Percentiles rank a stretch among this genome's conserved stretches.
phyloP scores from a whole-genome alignment of 805 yeast genomes.

The Teunomyces kruisii region DNA sequence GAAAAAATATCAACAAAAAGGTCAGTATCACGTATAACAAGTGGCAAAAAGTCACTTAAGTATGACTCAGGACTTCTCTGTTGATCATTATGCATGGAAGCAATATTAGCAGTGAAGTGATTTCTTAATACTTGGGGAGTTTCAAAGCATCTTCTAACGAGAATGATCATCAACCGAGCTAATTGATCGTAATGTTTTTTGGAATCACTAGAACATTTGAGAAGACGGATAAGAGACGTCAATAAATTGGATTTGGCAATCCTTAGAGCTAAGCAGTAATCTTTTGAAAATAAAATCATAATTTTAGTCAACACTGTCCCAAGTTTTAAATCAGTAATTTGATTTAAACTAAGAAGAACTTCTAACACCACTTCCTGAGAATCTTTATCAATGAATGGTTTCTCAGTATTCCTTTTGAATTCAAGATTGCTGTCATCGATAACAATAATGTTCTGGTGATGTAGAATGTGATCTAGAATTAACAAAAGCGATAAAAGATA shows the following conservation, averaged over 20 bases:
- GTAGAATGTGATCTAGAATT: conserved; percentile 54
- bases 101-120: conserved; percentile 52
- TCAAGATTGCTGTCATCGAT: conserved; percentile 28
- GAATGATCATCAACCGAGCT: conserved; percentile 41
- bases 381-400: conserved; percentile 16
- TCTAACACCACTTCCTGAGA: conserved; percentile 39
- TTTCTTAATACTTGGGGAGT: conserved; percentile 47
- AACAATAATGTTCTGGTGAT: conserved; percentile 50
- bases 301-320: conserved; percentile 56
- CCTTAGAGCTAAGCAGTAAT: conserved; percentile 27
- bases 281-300: conserved; percentile 52
- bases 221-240: conserved; percentile 45
- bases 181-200: conserved; percentile 7
- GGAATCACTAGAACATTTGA: conserved; percentile 28
- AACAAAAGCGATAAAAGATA: conserved; percentile 63
- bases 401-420: no score
- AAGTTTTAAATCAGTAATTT: conserved; percentile 41
- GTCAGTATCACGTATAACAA: conserved; percentile 49
- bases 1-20: conserved; percentile 46
- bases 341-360: conserved; percentile 39
- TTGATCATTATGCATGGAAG: conserved; percentile 15
- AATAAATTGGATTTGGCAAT: conserved; percentile 51
- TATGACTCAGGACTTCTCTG: conserved; percentile 10
- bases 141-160: conserved; percentile 73
- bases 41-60: conserved; percentile 50